phyloP scores from a whole-genome alignment of 2,329 filamentous ascomycete genomes.

The Tolypocladium endophyticum region DNA sequence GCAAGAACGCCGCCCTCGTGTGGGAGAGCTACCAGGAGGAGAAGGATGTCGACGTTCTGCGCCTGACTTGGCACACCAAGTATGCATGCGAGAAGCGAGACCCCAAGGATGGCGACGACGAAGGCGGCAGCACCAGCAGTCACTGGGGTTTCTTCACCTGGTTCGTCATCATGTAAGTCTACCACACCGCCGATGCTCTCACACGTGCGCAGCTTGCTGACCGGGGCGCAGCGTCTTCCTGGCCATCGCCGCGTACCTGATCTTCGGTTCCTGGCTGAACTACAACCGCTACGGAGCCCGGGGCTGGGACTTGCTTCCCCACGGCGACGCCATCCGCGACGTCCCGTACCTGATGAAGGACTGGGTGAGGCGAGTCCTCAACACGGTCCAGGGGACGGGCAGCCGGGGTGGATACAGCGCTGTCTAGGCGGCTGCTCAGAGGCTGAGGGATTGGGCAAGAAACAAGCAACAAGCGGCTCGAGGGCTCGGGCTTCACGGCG shows the following conservation, averaged over 20 bases:
- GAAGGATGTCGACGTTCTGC: conserved; percentile 51
- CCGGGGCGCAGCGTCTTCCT: conserved; percentile 60
- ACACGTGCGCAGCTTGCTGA: not conserved
- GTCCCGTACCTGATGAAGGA: conserved; percentile 88
- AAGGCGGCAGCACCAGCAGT: conserved; percentile 32
- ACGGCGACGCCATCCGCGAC: conserved; percentile 85
- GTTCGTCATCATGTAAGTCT: conserved; percentile 80
- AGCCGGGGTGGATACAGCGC: conserved; percentile 89
- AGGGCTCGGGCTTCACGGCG: not conserved
- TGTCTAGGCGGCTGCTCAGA: conserved; percentile 43
- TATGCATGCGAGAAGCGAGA: conserved; percentile 62
- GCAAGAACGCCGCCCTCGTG: conserved; percentile 53
- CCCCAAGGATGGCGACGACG: conserved; percentile 32
- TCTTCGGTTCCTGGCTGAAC: conserved; percentile 97
- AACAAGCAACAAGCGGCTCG: not conserved
- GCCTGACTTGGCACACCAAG: conserved; percentile 78
- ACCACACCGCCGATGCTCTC: not conserved
- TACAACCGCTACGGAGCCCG: conserved; percentile 94
- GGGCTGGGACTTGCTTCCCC: conserved; percentile 89
- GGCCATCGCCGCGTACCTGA: conserved; percentile 76
- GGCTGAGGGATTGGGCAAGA: not conserved
- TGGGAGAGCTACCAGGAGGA: conserved; percentile 63
- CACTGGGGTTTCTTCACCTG: conserved; percentile 97
- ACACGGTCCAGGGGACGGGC: conserved; percentile 73
- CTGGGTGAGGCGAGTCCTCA: conserved; percentile 68